These are phyloP conservation scores for Annona cherimola DNA, from an alignment of 164 flowering plant species.

Conservation along the genomic window DNA sequence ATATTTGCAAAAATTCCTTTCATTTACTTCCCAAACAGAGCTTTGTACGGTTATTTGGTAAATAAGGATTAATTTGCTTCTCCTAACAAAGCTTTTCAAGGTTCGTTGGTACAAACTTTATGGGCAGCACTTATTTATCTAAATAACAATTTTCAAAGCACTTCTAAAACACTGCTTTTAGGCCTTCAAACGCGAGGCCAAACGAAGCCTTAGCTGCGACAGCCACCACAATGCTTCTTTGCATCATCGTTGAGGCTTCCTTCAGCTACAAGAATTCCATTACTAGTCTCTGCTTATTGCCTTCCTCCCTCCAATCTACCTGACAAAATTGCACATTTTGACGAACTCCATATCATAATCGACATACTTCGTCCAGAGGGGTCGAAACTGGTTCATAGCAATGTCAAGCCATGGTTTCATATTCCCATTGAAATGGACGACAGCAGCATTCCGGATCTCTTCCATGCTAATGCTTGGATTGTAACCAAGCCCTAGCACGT, in stretches of 20 bases:
- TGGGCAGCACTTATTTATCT: too few species aligned
- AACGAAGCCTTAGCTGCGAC: background rate
- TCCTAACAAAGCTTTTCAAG: too few species aligned
- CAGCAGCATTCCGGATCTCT: constrained; percentile 21
- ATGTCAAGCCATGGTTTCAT: constrained; percentile 25
- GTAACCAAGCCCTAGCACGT: constrained; percentile 26
- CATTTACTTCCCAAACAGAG: too few species aligned
- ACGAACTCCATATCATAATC: constrained; percentile 21
- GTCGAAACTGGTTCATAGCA: constrained; percentile 25
- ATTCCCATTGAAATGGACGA: constrained; percentile 30
- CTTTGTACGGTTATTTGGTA: too few species aligned
- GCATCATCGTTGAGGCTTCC: background rate
- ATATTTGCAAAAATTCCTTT: too few species aligned
- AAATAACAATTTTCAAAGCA: too few species aligned
- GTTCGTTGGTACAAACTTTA: too few species aligned
- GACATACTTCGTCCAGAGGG: constrained; percentile 23
- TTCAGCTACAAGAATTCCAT: background rate
- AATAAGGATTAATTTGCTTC: too few species aligned
- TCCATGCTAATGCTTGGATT: constrained; percentile 30
- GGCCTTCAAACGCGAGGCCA: too few species aligned
- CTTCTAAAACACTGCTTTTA: too few species aligned
- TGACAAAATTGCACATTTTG: constrained; percentile 18
- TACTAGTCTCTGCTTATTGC: background rate
- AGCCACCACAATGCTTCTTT: background rate
- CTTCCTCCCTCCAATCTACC: too few species aligned